phyloP scores from a whole-genome alignment of 441 rosid species.

The Adansonia rubrostipa region DNA sequence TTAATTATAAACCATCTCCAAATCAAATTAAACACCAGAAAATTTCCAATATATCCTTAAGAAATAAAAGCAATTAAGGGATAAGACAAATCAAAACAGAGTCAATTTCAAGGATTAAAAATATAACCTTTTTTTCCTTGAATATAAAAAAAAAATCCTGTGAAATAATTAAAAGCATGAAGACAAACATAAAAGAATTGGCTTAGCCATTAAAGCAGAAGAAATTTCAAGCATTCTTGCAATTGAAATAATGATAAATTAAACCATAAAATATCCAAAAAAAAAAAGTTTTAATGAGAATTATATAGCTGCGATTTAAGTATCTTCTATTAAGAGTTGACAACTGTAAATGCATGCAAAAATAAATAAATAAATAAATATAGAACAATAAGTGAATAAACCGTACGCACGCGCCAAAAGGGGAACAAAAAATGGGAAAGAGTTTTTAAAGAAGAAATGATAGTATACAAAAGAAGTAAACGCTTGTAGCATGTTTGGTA shows the following conservation, averaged over 20 bases:
- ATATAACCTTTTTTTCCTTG: neutral
- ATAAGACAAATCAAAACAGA: neutral
- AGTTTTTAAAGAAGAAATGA: neutral
- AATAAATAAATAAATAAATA: no score
- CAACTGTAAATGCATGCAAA: constrained; percentile 20
- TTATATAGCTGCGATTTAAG: constrained; percentile 1
- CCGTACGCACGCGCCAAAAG: constrained; percentile 1
- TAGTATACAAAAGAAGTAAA: neutral
- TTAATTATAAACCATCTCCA: constrained; percentile 19
- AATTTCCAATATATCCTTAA: constrained; percentile 14
- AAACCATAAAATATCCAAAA: neutral
- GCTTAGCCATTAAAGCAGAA: neutral
- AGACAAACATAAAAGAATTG: neutral
- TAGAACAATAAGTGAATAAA: neutral
- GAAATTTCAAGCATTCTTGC: constrained; percentile 12
- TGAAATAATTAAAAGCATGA: neutral
- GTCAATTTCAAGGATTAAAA: neutral
- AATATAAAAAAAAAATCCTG: neutral
- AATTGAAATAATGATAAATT: neutral
- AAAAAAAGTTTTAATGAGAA: neutral
- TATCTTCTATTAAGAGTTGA: constrained; percentile 6
- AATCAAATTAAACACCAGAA: constrained; percentile 30
- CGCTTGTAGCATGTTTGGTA: constrained; percentile 18
- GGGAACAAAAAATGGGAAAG: neutral
- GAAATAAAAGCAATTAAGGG: neutral